Base-by-base conservation (phyloP, 305 asterid genomes). In the Fraxinus velutina region DNA sequence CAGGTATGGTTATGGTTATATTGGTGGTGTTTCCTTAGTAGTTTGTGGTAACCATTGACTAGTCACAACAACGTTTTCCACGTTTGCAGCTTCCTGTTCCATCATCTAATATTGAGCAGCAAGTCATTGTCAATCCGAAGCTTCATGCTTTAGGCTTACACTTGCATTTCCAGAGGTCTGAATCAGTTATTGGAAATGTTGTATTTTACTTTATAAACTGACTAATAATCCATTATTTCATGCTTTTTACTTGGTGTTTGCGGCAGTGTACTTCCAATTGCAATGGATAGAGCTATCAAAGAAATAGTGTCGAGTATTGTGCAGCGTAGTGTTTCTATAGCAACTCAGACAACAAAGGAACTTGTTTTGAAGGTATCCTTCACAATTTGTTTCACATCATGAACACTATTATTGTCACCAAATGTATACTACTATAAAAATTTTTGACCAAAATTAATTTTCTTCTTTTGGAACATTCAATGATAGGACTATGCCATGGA, bases 321-420 rank as follows among this genome's bases (percentile, higher is more conserved):
- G 86, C 98, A 96, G 80, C 91, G 99, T 30, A 96, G 99, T 89
- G 99, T 96, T 79, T 91, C 98, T 80, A 94, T 96, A 81, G 98
- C 99, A 79, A 93, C 98, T 82, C 98, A 91, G 88, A 96, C 99
- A 33, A 90, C 99, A 21, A 96, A 92, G 89, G 99, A 96, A 84
- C 98, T 96, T 79, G 99, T 96, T 84, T 77, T 90, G 86, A 96
- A 94, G 98, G 99, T 96, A 52, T 19, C 62, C 36, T 72, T 77
- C 62, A 0, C 37, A 24, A 66, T 29, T 27, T 66, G 19, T 66
- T 66, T 66, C 73, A 29, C 36, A 27, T 66, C 32, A 6, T 8
- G 72, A 9, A 9, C 15, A 2, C 73, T 19, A 60, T 21, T 60
- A 8, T 50, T 4, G 2, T 17, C 66, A 55, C 66, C 21, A 64